Evolutionary conservation across 148 eudicot genomes (phyloP).

Genomic region (Silene conica): DNA sequence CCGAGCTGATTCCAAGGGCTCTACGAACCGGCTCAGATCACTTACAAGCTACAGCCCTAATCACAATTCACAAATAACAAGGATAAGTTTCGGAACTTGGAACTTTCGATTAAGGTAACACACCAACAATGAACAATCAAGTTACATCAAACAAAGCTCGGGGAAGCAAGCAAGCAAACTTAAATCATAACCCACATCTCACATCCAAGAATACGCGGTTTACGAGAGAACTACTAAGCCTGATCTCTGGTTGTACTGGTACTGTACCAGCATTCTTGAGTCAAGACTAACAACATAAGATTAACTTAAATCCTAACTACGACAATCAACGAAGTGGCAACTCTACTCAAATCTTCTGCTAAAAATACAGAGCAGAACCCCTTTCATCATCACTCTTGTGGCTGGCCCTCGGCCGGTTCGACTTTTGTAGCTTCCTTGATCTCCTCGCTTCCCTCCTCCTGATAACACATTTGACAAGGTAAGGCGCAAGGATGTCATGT

Average conservation of each 20-base stretch:
- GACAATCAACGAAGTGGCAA: constrained; percentile 16
- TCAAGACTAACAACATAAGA: constrained; percentile 14
- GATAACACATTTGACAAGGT: constrained; percentile 12
- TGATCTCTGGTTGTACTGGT: constrained; percentile 11
- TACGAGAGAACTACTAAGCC: background rate
- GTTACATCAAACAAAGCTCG: constrained; percentile 11
- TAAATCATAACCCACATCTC: constrained; percentile 14
- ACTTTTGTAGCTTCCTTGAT: constrained; percentile 54
- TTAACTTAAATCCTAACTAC: constrained; percentile 23
- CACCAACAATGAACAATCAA: background rate
- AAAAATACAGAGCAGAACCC: constrained; percentile 17
- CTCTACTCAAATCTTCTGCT: constrained; percentile 20
- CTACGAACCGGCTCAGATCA: too few relatives aligned
- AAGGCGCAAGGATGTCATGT: background rate
- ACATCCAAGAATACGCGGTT: constrained; percentile 20
- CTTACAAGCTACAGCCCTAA: too few relatives aligned
- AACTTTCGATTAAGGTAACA: background rate
- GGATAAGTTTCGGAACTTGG: background rate
- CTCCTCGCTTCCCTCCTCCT: constrained; percentile 68
- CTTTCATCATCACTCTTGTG: constrained; percentile 26
- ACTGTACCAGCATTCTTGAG: constrained; percentile 6
- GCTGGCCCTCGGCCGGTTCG: constrained; percentile 33
- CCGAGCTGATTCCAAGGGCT: too few relatives aligned
- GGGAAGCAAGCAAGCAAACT: constrained; percentile 15
- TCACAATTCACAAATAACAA: too few relatives aligned